These are phyloP conservation scores for Neonectria sp. DNA, from an alignment of 2,329 filamentous ascomycete genomes.

Conservation along the genomic window DNA sequence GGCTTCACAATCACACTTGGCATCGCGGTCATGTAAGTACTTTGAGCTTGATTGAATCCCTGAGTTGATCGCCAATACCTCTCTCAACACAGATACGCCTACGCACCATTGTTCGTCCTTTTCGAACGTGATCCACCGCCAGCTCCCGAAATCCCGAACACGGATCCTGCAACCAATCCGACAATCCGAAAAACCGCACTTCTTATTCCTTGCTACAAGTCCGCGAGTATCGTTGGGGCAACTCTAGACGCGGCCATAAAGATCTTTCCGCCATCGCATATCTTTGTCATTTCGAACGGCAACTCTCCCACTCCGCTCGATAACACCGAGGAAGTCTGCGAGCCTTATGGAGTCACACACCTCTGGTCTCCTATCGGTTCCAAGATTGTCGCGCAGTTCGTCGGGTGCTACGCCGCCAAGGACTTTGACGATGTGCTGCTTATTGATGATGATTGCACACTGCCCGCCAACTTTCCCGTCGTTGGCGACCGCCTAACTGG, in stretches of 20 bases:
- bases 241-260: slow-evolving; percentile 25
- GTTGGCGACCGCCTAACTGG: slow-evolving; percentile 16
- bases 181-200: slow-evolving; percentile 15
- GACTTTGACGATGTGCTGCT: slow-evolving; percentile 27
- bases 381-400: slow-evolving; percentile 34
- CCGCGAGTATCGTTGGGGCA: slow-evolving; percentile 25
- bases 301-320: slow-evolving; percentile 30
- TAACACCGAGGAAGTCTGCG: slow-evolving; percentile 27
- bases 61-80: not conserved
- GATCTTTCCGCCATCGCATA: slow-evolving; percentile 25
- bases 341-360: slow-evolving; percentile 24
- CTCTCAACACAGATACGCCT: slow-evolving; percentile 12
- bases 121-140: slow-evolving; percentile 20
- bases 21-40: slow-evolving; percentile 21
- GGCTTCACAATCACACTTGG: slow-evolving; percentile 14
- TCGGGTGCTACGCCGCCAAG: slow-evolving; percentile 20
- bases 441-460: slow-evolving; percentile 30
- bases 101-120: slow-evolving; percentile 9
- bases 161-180: slow-evolving; percentile 3
- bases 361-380: slow-evolving; percentile 31
- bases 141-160: not conserved
- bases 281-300: slow-evolving; percentile 34
- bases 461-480: slow-evolving; percentile 27
- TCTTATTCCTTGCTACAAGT: slow-evolving; percentile 32
- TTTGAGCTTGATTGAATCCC: not conserved